Evolutionary conservation across 108 stramenopile genomes (phyloP), one percentile per base, ranked within the genome.

Genomic region (Nitzschia sp.): DNA sequence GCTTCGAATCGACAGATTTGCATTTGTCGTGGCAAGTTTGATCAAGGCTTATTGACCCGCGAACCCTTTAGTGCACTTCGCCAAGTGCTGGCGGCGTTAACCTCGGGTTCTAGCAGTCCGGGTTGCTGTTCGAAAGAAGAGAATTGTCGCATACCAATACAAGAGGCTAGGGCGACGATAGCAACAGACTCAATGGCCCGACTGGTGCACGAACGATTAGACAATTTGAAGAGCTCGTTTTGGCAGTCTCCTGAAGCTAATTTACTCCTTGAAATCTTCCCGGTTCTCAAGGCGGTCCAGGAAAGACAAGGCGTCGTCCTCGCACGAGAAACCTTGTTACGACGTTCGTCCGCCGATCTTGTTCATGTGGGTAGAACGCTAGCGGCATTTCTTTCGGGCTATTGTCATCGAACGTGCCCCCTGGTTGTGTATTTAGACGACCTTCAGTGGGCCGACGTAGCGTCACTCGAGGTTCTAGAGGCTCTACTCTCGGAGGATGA

Each of bases 361-460:
- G 6, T 13, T 42, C 38, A 42, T 9, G 38, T 42, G 38, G 38
- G 38, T 42, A 6, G 38, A 42, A 42, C 38, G 6, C 38, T 42
- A 42, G 38, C 38, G 27, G 26, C 57, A 28, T 31, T 58, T 23
- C 17, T 58, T 3, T 13, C 27, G 30, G 23, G 11, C 27, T 28
- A 29, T 24, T 58, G 26, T 28, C 17, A 17, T 30, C 27, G 29
- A 23, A 4, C 6, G 38, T 6, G 26, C 3, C 71, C 71, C 26
- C 31, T 79, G 2, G 48, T 75, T 17, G 32, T 79, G 38, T 46
- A 63, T 31, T 47, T 79, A 15, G 78, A 75, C 34, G 74, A 75
- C 46, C 25, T 79, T 47, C 74, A 79, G 27, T 79, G 74, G 78
- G 56, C 63, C 18, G 78, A 75, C 56, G 24, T 31, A 0, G 70